Base-by-base conservation (phyloP, 352 stramenopile genomes). In the Phytophthora syringae region DNA sequence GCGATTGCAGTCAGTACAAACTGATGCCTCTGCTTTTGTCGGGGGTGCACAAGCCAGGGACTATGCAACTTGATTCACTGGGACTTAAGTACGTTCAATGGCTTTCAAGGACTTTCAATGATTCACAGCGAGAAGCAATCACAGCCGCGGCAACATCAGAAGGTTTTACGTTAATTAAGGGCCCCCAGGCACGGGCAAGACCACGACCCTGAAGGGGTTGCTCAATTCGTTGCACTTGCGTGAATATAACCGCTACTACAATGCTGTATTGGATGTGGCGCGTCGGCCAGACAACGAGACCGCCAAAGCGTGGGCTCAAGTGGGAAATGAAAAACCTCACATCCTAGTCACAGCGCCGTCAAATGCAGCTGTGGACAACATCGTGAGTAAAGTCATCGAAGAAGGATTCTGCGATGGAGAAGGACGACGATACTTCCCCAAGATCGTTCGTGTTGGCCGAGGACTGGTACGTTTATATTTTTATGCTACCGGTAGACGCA, bases 361-460 rank as follows among this genome's bases (percentile, higher is more conserved):
- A 22, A 99, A 99, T 79, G 94, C 93, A 58, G 96, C 95, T 18
- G 92, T 98, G 1, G 96, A 99, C 62, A 98, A 98, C 64, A 95
- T 99, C 30, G 94, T 99, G 37, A 77, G 89, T n/a, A 98, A 98
- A 68, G 96, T 99, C 32, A 98, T 98, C 59, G 84, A 96, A 64
- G 89, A 98, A 72, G 94, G 95, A 34, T 98, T 99, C 51, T 92
- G 96, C 36, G 96, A 98, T 66, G 96, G 96, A 32, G 90, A 96
- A 79, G 94, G 94, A 0, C 75, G 88, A 48, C 79, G 90, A 43
- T 99, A 98, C 58, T 98, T 98, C 54, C 96, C 96, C 13, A 94
- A 95, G 53, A 98, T 99, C 37, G 91, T 98, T 63, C 86, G 96
- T 24, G 92, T 98, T 21, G 96, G 96, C 7, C 74, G 90, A 50